Conservation (phyloP, 139 green algal genomes). For the Dunaliella primolecta region DNA sequence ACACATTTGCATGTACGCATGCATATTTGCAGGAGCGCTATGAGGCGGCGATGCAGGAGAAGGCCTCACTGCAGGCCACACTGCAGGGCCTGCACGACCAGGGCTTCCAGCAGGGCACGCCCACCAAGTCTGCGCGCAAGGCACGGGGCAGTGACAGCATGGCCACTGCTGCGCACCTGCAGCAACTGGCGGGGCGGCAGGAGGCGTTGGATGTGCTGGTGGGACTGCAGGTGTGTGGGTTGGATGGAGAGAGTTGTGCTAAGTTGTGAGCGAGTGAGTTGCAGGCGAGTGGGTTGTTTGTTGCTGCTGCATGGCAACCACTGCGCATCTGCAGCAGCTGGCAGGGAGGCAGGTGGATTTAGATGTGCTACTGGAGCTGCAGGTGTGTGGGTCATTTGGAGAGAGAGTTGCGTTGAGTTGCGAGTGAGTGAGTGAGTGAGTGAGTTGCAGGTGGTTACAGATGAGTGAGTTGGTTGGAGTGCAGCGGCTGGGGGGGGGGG, state of each 20-base stretch:
- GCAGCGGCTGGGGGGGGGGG: too few species aligned
- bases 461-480: too few species aligned
- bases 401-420: too few species aligned
- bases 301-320: too few species aligned
- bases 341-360: not conserved
- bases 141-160: conserved; percentile 10
- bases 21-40: not conserved
- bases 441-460: too few species aligned
- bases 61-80: not conserved
- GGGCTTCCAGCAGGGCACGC: not conserved
- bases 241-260: too few species aligned
- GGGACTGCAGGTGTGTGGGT: conserved; percentile 20
- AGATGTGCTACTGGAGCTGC: too few species aligned
- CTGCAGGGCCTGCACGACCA: conserved; percentile 13
- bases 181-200: not conserved
- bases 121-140: not conserved
- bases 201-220: conserved; percentile 26
- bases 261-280: too few species aligned
- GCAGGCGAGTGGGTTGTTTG: too few species aligned
- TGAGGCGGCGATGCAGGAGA: conserved; percentile 9
- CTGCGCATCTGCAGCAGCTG: conserved; percentile 3
- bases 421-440: too few species aligned
- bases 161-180: not conserved
- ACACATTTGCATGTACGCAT: too few species aligned
- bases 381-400: too few species aligned